These are phyloP conservation scores for Termitomyces bulborhizus DNA, from an alignment of 768 basidiomycete species.

Conservation along the genomic window DNA sequence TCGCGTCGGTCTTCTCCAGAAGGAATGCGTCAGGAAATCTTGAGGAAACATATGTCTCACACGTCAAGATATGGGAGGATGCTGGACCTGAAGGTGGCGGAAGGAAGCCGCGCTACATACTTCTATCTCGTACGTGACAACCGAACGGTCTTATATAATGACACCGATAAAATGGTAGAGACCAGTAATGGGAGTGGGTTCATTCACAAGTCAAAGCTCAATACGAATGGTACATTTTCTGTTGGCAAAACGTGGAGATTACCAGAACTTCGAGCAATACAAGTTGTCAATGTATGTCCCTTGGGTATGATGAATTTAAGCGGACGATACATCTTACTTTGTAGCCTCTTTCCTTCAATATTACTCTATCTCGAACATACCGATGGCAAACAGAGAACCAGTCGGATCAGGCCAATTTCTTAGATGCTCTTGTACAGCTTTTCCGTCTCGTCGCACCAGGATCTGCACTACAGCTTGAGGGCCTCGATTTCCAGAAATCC, in stretches of 20 bases:
- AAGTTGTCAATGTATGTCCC: conserved; percentile 64
- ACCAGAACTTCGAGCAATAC: conserved; percentile 72
- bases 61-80: conserved; percentile 94
- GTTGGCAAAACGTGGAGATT: conserved; percentile 97
- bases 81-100: conserved; percentile 59
- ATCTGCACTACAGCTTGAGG: conserved; percentile 50
- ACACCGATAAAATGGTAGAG: conserved; percentile 33
- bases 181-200: conserved; percentile 56
- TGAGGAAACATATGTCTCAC: conserved; percentile 79
- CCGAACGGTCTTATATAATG: conserved; percentile 3
- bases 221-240: conserved; percentile 90
- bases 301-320: conserved; percentile 4
- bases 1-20: conserved; percentile 77
- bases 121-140: conserved; percentile 74
- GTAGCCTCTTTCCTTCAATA: conserved; percentile 63
- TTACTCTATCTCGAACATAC: conserved; percentile 88
- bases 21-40: conserved; percentile 56
- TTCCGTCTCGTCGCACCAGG: conserved; percentile 45
- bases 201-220: conserved; percentile 96
- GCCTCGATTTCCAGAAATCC: conserved; percentile 39
- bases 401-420: conserved; percentile 67
- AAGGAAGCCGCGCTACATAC: conserved; percentile 83
- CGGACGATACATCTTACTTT: conserved; percentile 10
- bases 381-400: conserved; percentile 80
- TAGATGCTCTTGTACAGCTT: conserved; percentile 58